phyloP scores from a whole-genome alignment of 2,329 filamentous ascomycete species.

The Fusarium dlaminii region DNA sequence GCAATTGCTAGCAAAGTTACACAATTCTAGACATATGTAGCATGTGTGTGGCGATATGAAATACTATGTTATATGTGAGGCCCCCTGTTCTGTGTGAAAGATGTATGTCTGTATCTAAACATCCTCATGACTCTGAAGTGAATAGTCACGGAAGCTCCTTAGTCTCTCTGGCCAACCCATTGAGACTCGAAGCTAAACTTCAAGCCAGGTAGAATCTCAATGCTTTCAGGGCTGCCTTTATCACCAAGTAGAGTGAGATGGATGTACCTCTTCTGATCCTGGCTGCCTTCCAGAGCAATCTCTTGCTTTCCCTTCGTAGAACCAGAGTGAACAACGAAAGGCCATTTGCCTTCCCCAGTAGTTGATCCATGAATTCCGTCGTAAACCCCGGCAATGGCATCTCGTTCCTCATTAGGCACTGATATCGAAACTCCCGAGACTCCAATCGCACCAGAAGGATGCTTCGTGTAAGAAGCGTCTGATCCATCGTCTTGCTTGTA shows the following conservation, averaged over 20 bases:
- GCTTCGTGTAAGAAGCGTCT: neutral
- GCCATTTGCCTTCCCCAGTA: neutral
- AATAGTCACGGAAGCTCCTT: no score
- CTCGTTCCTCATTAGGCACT: neutral
- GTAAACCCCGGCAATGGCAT: neutral
- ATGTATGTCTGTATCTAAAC: rapidly evolving
- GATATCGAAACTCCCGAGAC: slow-evolving; percentile 1
- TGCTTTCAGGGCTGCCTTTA: neutral
- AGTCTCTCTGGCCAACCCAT: rapidly evolving
- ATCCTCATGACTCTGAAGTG: rapidly evolving
- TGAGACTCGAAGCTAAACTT: neutral
- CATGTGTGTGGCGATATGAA: neutral
- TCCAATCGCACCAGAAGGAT: neutral
- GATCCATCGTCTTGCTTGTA: neutral
- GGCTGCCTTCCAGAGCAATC: neutral
- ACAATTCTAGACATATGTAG: neutral
- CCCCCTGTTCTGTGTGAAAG: rapidly evolving
- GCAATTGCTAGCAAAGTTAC: neutral
- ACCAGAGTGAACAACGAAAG: slow-evolving; percentile 21
- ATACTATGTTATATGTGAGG: neutral
- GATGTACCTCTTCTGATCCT: neutral
- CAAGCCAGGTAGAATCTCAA: slow-evolving; percentile 18
- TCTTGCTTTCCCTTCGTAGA: slow-evolving; percentile 1
- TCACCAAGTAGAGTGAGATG: neutral
- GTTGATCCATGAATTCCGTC: slow-evolving; percentile 9